These are phyloP conservation scores for Lentinula aciculospora DNA, from an alignment of 768 basidiomycete species.

Conservation along the genomic window DNA sequence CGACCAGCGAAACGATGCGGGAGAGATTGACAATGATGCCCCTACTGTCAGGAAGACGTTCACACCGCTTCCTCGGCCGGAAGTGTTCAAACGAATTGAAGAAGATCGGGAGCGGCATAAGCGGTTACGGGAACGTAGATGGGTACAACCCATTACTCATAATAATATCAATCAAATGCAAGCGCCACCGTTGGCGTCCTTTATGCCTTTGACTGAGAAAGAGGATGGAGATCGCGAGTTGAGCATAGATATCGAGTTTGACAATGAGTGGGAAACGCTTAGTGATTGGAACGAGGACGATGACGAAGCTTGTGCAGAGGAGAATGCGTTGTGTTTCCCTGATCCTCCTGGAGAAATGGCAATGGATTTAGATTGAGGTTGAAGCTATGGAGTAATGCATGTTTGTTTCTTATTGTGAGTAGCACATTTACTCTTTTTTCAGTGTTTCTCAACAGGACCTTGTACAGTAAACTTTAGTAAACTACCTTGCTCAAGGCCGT, in stretches of 20 bases:
- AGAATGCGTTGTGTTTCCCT: constrained; percentile 67
- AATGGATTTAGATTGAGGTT: constrained; percentile 2
- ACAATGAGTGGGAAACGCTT: constrained; percentile 86
- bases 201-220: constrained; percentile 51
- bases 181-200: constrained; percentile 46
- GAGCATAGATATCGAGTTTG: constrained; percentile 76
- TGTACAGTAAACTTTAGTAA: no score
- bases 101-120: constrained; percentile 93
- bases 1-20: constrained; percentile 32
- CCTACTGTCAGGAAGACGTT: constrained; percentile 10
- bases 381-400: no score
- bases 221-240: constrained; percentile 53
- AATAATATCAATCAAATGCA: constrained; percentile 33
- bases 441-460: no score
- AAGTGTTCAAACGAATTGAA: constrained; percentile 82
- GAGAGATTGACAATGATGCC: constrained; percentile 15
- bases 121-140: constrained; percentile 82
- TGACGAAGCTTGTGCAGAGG: constrained; percentile 67
- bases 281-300: constrained; percentile 92
- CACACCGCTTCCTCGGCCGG: constrained; percentile 46
- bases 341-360: constrained; percentile 11
- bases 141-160: constrained; percentile 78
- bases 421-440: no score
- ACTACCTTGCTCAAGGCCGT: no score
- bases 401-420: no score